Base-by-base conservation (phyloP, 169 alveolate genomes). In the Perkinsus olseni region DNA sequence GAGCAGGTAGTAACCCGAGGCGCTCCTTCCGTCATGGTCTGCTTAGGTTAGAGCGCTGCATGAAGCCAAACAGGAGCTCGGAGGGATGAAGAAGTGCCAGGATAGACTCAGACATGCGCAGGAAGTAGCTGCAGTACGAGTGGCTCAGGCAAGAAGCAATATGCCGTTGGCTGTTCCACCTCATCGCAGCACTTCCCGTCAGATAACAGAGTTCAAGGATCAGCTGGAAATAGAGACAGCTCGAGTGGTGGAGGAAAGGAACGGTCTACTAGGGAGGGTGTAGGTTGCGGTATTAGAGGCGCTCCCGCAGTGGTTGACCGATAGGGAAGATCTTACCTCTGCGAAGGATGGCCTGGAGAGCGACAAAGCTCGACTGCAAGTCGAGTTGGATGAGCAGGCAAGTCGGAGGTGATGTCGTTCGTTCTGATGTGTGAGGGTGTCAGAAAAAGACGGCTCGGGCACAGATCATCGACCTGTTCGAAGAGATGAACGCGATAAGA, bases 151-250 rank as follows among this genome's bases (percentile, higher is more conserved):
- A 74, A 8, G 93, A 40, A 11, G 11, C 21, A 40, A 6, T 40
- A 3, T 40, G 11, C 3, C 11, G 3, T 40, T 40, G 50, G 50
- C 21, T 40, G n/a, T n/a, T n/a, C n/a, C n/a, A n/a, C n/a, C n/a
- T 11, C 50, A 3, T 40, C 3, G 50, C 3, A 40, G 50, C 3
- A 40, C 3, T 11, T 40, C 50, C 50, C 11, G 50, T 3, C 11
- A 92, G 92, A 92, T 92, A n/a, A 90, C 74, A 28, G 82, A 74
- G 74, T 92, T 92, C 74, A 62, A 90, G 38, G 62, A 31, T 20
- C 39, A 92, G 36, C 74, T 92, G 38, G 92, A 92, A 48, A 92
- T 62, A 37, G 93, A 92, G 74, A 62, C 92, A 37, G 93, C 93
- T 8, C 39, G 82, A 91, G 92, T 92, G 40, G 92, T 91, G 38